Conservation (phyloP, 345 rosid species). For the Gossypium raimondii region DNA sequence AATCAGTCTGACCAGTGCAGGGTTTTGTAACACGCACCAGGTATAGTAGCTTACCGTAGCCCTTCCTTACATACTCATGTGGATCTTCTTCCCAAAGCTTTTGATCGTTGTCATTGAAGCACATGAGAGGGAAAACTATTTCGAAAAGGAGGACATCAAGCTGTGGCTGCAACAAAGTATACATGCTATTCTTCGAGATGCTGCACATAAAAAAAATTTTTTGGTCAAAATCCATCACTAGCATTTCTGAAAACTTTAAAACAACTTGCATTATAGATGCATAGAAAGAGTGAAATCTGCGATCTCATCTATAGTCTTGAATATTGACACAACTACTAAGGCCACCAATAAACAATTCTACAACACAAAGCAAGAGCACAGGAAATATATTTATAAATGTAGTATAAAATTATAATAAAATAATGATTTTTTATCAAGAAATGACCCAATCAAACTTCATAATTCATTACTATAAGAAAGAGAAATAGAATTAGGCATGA, state of each 20-base stretch:
- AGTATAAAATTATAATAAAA: not conserved
- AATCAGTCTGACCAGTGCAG: not conserved
- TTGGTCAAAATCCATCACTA: not conserved
- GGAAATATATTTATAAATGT: not conserved
- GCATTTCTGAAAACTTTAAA: not conserved
- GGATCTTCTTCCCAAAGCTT: constrained; percentile 99
- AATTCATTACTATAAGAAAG: not conserved
- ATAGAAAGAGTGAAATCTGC: not conserved
- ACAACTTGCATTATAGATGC: not conserved
- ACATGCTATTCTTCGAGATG: constrained; percentile 76
- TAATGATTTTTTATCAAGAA: not conserved
- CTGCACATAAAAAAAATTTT: constrained; percentile 35
- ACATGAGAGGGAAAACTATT: constrained; percentile 95
- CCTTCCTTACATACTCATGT: constrained; percentile 99
- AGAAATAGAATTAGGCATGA: not conserved
- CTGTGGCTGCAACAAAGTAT: constrained; percentile 71
- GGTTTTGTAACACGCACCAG: not conserved
- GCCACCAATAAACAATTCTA: not conserved
- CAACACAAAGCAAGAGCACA: not conserved
- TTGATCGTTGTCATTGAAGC: constrained; percentile 96
- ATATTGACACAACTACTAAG: not conserved
- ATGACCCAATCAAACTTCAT: not conserved
- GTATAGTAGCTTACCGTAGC: constrained; percentile 70
- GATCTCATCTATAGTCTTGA: not conserved
- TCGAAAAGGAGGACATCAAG: constrained; percentile 93